Evolutionary conservation across 2,329 filamentous ascomycete species (phyloP), one percentile per base, ranked within the genome.

Genomic region (Trichoderma sp.): DNA sequence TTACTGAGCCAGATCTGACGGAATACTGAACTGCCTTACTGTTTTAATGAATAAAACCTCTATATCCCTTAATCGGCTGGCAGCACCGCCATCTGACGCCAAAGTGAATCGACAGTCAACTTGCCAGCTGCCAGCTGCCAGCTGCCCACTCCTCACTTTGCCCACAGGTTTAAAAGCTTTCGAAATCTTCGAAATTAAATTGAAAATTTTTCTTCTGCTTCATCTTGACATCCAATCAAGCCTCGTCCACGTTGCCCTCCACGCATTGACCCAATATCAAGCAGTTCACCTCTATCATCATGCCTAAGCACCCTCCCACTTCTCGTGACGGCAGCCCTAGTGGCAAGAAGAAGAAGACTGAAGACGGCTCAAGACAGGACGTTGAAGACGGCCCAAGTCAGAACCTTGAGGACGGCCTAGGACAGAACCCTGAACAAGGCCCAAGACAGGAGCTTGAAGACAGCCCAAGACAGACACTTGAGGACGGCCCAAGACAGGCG

Each of bases 101-200:
- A 42, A 64, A 64, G 60, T 64, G 60, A 64, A 64, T 64, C 35
- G 37, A 54, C 35, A 32, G 25, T 13, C 7, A 10, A 22, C 22
- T 45, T 56, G 35, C 25, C 60, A n/a, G 25, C 50, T 34, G 50
- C 35, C 25, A n/a, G n/a, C n/a, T 56, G 35, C 25, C 60, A n/a
- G 25, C 50, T 34, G 50, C 35, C 25, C n/a, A 34, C n/a, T 13
- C 22, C 37, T 32, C 17, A 64, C n/a, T 42, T 45, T 34, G 42
- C 25, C 37, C 42, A 7, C 12, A 12, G 17, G 29, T 25, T 54
- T 53, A 4, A 19, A 32, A 19, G 5, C 17, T 29, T 32, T 39
- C 17, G 25, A 45, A 1, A 45, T 4, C 0, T 10, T 25, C 5
- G 25, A 60, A 50, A 13, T n/a, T 3, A 25, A 6, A 5, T 25